Evolutionary conservation across 495 filamentous ascomycete species (phyloP), one percentile per base, ranked within the genome.

Genomic region (Cercophora samala): DNA sequence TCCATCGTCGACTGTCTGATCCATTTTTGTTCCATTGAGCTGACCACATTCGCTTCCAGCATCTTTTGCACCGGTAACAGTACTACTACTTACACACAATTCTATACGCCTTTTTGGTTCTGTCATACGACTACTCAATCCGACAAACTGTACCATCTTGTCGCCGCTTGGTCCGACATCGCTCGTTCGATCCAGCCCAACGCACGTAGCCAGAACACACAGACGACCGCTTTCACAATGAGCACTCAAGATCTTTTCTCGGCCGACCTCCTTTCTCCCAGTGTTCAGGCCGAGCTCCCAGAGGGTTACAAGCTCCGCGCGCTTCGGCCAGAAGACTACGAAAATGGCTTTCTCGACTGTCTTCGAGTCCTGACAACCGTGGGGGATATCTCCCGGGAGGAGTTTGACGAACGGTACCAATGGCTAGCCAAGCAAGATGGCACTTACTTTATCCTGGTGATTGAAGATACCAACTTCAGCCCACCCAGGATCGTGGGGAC

Each of bases 361-460:
- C 86, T 99, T 61, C 87, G 92, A 15, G 93, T 97, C 26, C 82
- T 99, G 69, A 98, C 95, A 4, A 92, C 89, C 46, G 96, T 99
- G 24, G 96, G 96, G 64, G 93, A 97, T 53, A 90, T 98, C 69
- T 83, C 81, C 55, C 84, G 90, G 76, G 85, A 87, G 65, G 79
- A 85, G 64, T 99, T 92, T 86, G 81, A 88, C 69, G 81, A 88
- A 73, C 88, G 92, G 54, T 98, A 90, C 75, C 86, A 92, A 66
- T 96, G 89, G 88, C 94, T 99, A 82, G 82, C 83, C 42, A 84
- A 83, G 59, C 88, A 90, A 65, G 89, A 88, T 64, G 90, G 90
- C 68, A 88, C 89, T 70, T 98, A 98, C 78, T 97, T 91, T 72
- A 78, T 96, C 63, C 80, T 96, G 25, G 91, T 91, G 58, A 87